These are phyloP conservation scores for Candida schatavii DNA, from an alignment of 805 yeast genomes.

Conservation along the genomic window DNA sequence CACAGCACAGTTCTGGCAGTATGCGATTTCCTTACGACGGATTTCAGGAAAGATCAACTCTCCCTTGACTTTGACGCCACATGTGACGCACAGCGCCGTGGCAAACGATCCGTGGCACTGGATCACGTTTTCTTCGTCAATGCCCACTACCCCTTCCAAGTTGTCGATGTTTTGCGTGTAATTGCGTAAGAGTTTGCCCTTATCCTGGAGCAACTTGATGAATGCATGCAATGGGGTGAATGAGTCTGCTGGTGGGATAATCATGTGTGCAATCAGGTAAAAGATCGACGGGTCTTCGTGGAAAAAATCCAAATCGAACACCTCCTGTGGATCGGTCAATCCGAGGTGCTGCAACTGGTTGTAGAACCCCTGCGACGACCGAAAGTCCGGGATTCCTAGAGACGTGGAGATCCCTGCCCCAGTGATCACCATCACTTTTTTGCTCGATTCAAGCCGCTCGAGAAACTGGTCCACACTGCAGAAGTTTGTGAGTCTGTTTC, in stretches of 20 bases:
- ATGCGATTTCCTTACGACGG: constrained; percentile 49
- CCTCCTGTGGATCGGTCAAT: constrained; percentile 43
- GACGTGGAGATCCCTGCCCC: constrained; percentile 48
- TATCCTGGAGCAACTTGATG: constrained; percentile 33
- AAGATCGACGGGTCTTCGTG: constrained; percentile 37
- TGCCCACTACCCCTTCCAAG: constrained; percentile 46
- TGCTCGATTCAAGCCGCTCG: constrained; percentile 50
- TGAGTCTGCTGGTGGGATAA: constrained; percentile 36
- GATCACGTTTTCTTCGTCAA: constrained; percentile 55
- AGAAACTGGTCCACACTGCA: constrained; percentile 58
- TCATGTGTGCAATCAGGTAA: constrained; percentile 44
- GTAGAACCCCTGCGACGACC: constrained; percentile 63
- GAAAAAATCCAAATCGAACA: constrained; percentile 38
- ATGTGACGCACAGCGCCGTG: constrained; percentile 72
- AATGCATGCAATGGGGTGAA: constrained; percentile 41
- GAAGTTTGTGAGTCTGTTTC: constrained; percentile 54
- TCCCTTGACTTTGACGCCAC: constrained; percentile 56
- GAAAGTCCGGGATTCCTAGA: constrained; percentile 44
- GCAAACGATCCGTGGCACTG: constrained; percentile 86
- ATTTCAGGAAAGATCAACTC: constrained; percentile 44
- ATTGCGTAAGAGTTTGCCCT: constrained; percentile 37
- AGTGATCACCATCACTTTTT: constrained; percentile 38
- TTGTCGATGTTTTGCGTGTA: constrained; percentile 47
- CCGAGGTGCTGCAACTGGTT: constrained; percentile 45
- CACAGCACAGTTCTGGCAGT: constrained; percentile 46